Evolutionary conservation across 2,329 filamentous ascomycete species (phyloP), one percentile per base, ranked within the genome.

Genomic region (Claviceps capensis): DNA sequence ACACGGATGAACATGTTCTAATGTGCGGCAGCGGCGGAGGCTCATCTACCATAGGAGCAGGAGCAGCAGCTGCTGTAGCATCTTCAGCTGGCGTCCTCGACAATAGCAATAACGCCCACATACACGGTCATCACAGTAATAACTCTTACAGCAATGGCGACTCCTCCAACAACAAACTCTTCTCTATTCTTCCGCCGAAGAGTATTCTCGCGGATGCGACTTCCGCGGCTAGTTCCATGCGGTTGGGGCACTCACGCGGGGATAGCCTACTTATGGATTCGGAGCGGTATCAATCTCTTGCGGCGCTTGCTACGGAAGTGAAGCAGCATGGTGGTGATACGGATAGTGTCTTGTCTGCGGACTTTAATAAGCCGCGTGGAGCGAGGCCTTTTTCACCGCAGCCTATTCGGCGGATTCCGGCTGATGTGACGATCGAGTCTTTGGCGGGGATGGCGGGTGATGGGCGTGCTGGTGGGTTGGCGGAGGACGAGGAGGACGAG

Each of bases 171-270:
- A 60, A 62, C 16, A 81, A 79, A 67, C 70, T 84, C 58, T 84
- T 83, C 64, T 81, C 78, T 60, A 82, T 83, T 57, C 65, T 83
- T 47, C 79, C 79, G 41, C 77, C 79, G 13, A 80, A 78, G 65
- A 81, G 78, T 60, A 83, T 83, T 58, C 73, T 83, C 5, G 75
- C 77, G 42, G 77, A 80, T 47, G 60, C 68, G 5, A 67, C 65
- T 1, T 70, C 72, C 5, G 70, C 73, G 52, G 60, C 59, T 56
- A 63, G 63, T 49, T 60, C 56, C 48, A 42, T 17, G 51, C 19
- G 60, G 64, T 14, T 30, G 13, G 49, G 23, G 8, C 72, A 77
- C 55, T 64, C 63, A 36, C 71, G 78, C 36, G 68, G 71, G 22
- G 79, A 82, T 59, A 81, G 77, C 59, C 66, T 82, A 51, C 65